Base-by-base conservation (phyloP, 352 stramenopile species). In the Thraustochytrium sp. region DNA sequence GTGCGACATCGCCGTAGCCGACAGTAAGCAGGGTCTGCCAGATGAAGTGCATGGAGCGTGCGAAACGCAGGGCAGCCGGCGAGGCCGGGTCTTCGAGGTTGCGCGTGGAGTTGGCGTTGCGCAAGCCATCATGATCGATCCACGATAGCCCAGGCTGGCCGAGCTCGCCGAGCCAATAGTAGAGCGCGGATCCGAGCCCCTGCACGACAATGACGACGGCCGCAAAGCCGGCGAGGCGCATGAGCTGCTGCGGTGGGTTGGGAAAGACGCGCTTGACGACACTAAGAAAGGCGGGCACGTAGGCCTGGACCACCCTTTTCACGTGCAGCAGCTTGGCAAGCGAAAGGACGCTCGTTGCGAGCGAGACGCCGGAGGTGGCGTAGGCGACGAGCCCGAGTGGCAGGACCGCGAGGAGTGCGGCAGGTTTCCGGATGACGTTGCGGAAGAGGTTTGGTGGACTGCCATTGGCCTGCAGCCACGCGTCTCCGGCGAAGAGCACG, bases 1-100 rank as follows among this genome's bases (percentile, higher is more conserved):
- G 74, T 3, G 51, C 51, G 23, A 82, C 36, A n/a, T 55, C 53
- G 8, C 74, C 74, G 56, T 82, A 82, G 29, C 74, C 74, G 3
- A 82, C 51, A 9, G 74, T 82, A 3, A 82, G 42, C 13, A 82
- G 53, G 16, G 74, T 82, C 34, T 82, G 74, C 37, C 29, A 82
- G 21, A 82, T 36, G 44, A 73, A 82, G 55, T 82, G 78, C 13
- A 76, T 38, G 5, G 74, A 82, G 21, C 74, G 74, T 5, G 65
- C 29, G 49, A 54, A 49, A 3, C 65, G 65, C 29, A 78, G 42
- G 3, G 29, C 37, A 4, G n/a, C 65, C 8, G 44, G 26, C 23
- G 42, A 59, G 36, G 13, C 23, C n/a, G 65, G 29, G 34, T 78
- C 65, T 18, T 62, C 48, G 3, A 13, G 18, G 29, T 54, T 23